phyloP scores from a whole-genome alignment of 768 basidiomycete species.

The Hysterangium stoloniferum region DNA sequence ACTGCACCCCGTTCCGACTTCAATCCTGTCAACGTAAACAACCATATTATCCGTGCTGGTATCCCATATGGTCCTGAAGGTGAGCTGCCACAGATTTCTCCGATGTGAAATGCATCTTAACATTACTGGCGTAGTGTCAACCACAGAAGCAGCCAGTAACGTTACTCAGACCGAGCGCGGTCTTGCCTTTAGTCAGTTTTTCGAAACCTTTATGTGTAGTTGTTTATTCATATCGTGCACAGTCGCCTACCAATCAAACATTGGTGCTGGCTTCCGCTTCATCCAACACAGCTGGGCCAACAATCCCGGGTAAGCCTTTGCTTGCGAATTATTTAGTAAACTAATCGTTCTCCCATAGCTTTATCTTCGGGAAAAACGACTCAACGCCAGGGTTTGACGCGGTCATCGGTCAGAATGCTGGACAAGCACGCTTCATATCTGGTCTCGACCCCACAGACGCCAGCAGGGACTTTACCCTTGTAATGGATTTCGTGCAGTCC shows the following conservation, averaged over 20 bases:
- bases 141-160: conserved; percentile 25
- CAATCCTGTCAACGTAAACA: conserved; percentile 10
- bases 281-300: conserved; percentile 19
- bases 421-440: conserved; percentile 13
- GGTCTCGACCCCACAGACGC: conserved; percentile 20
- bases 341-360: conserved; percentile 23
- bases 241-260: conserved; percentile 26
- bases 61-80: conserved; percentile 45
- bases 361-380: conserved; percentile 4
- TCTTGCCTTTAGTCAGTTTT: conserved; percentile 32
- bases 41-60: conserved; percentile 41
- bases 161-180: conserved; percentile 41
- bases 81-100: neutral
- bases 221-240: neutral
- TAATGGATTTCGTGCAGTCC: conserved; percentile 31
- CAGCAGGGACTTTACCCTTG: conserved; percentile 12
- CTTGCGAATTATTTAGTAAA: neutral
- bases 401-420: conserved; percentile 29
- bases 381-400: conserved; percentile 37
- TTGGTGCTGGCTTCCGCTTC: conserved; percentile 26
- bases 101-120: neutral
- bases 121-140: conserved; percentile 25
- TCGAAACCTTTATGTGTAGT: neutral
- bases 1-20: conserved; percentile 23
- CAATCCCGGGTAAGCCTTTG: neutral